Conservation (phyloP, 2,329 filamentous ascomycete genomes). For the Pochonia chlamydosporia region DNA sequence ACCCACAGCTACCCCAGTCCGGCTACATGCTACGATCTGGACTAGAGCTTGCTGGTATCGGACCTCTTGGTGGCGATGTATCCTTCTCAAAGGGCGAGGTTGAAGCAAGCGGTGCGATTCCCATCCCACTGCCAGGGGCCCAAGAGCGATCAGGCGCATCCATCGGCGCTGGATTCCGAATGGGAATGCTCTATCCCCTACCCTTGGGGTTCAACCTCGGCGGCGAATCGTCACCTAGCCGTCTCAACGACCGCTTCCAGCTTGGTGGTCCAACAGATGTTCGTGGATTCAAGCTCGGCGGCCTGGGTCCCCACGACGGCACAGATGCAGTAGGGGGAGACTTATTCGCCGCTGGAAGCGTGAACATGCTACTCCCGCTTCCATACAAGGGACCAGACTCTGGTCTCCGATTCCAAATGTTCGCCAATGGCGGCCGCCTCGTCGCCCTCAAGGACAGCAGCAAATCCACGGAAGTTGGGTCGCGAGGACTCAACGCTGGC, state of each 20-base stretch:
- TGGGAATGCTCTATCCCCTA: slow-evolving; percentile 79
- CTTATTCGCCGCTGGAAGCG: slow-evolving; percentile 81
- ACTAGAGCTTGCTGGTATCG: slow-evolving; percentile 82
- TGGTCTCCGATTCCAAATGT: slow-evolving; percentile 80
- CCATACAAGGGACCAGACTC: slow-evolving; percentile 77
- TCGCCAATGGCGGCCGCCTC: slow-evolving; percentile 83
- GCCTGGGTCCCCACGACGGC: slow-evolving; percentile 83
- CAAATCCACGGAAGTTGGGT: slow-evolving; percentile 36
- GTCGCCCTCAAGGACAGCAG: slow-evolving; percentile 63
- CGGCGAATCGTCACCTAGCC: slow-evolving; percentile 57
- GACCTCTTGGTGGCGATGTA: slow-evolving; percentile 79
- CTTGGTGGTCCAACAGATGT: slow-evolving; percentile 93
- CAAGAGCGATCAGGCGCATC: slow-evolving; percentile 69
- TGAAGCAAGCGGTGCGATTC: slow-evolving; percentile 70
- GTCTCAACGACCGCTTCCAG: slow-evolving; percentile 90
- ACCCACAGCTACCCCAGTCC: slow-evolving; percentile 73
- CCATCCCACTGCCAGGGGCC: slow-evolving; percentile 66
- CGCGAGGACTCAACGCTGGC: slow-evolving; percentile 28
- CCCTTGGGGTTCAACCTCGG: slow-evolving; percentile 51
- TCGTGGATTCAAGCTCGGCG: slow-evolving; percentile 84
- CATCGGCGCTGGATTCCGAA: slow-evolving; percentile 73
- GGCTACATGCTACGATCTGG: slow-evolving; percentile 76
- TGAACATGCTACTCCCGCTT: slow-evolving; percentile 79
- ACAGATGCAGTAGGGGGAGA: slow-evolving; percentile 85
- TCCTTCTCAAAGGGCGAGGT: slow-evolving; percentile 91